These are phyloP conservation scores for Graphilbum fragrans DNA, from an alignment of 2,329 filamentous ascomycete species.

Conservation along the genomic window DNA sequence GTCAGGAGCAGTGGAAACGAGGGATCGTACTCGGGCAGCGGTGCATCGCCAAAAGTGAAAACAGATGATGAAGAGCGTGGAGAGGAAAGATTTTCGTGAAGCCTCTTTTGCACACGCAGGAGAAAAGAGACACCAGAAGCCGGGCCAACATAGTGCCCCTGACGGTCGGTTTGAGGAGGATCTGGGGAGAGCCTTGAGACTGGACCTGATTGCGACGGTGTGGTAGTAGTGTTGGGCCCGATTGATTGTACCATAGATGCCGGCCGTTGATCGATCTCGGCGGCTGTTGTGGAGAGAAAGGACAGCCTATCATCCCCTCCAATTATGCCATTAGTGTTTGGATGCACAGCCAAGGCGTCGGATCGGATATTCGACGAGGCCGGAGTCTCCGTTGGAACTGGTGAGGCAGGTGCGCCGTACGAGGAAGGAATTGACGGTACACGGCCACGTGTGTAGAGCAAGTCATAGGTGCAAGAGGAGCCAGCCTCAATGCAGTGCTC, in stretches of 20 bases:
- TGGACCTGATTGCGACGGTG: no score
- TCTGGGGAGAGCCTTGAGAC: conserved; percentile 27
- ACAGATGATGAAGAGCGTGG: conserved; percentile 27
- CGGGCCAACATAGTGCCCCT: conserved; percentile 34
- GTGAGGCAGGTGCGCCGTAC: neutral
- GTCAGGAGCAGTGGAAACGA: conserved; percentile 1
- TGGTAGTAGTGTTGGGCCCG: no score
- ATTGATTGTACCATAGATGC: no score
- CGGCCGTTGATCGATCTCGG: no score
- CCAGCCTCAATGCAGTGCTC: conserved; percentile 2
- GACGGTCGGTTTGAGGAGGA: conserved; percentile 28
- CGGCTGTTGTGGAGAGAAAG: no score
- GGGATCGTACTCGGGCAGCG: conserved; percentile 3
- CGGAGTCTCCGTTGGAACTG: no score
- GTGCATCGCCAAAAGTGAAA: conserved; percentile 35
- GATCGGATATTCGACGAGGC: no score
- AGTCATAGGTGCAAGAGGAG: conserved; percentile 2
- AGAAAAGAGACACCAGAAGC: conserved; percentile 36
- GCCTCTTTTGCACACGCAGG: conserved; percentile 33
- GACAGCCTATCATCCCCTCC: no score
- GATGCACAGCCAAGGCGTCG: no score
- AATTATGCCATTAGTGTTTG: no score
- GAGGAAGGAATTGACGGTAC: conserved; percentile 42
- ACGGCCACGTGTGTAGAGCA: conserved; percentile 17
- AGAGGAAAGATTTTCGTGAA: conserved; percentile 25